Evolutionary conservation across 139 green algal genomes (phyloP).

Genomic region (Coelastrella sp.): DNA sequence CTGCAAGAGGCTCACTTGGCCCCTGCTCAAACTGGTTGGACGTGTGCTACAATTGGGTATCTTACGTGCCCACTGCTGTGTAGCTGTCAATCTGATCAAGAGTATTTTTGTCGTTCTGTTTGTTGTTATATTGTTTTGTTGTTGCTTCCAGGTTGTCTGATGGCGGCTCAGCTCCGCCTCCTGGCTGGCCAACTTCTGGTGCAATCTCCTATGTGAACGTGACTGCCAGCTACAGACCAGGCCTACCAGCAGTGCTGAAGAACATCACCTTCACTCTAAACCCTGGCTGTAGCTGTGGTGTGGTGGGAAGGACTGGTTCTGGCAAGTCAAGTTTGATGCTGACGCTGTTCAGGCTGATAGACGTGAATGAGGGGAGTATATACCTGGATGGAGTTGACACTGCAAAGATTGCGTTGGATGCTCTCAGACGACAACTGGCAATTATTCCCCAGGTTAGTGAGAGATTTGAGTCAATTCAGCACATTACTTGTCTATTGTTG

Average conservation of each 20-base stretch:
- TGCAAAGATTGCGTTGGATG: conserved; percentile 72
- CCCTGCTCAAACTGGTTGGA: too few species aligned
- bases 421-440: conserved; percentile 79
- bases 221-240: conserved; percentile 76
- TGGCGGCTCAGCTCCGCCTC: conserved; percentile 55
- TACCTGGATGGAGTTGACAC: conserved; percentile 82
- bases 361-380: conserved; percentile 74
- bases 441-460: conserved; percentile 80
- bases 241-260: conserved; percentile 77
- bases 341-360: conserved; percentile 87
- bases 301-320: conserved; percentile 82
- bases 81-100: too few species aligned
- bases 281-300: conserved; percentile 66
- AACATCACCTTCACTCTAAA: conserved; percentile 74
- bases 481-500: too few species aligned
- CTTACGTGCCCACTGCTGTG: too few species aligned
- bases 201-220: conserved; percentile 67
- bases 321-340: conserved; percentile 88
- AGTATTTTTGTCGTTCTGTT: too few species aligned
- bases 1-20: too few species aligned
- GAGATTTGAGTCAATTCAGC: too few species aligned
- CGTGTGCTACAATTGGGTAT: too few species aligned
- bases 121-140: neutral
- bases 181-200: conserved; percentile 75
- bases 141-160: conserved; percentile 28